These are phyloP conservation scores for Knoxia roxburghii DNA, from an alignment of 257 asterid genomes.

Conservation along the genomic window DNA sequence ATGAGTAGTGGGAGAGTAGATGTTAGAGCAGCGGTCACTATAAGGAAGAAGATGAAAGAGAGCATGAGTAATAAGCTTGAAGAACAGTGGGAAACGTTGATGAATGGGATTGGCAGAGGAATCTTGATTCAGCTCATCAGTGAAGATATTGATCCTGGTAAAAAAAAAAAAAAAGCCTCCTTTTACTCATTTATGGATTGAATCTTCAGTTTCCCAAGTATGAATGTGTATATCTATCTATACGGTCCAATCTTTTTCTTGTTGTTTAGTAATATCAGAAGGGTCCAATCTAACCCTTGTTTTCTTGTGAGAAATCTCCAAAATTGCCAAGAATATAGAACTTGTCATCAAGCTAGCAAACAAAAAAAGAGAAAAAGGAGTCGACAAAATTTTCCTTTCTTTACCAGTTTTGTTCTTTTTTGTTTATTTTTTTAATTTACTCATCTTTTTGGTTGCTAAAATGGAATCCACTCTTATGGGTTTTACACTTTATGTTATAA, in stretches of 20 bases:
- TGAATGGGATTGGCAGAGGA: conserved; percentile 86
- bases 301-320: background rate
- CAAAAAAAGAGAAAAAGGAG: too few species aligned
- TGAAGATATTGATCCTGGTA: conserved; percentile 77
- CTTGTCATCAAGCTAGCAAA: background rate
- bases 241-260: background rate
- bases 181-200: background rate
- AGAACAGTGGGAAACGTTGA: conserved; percentile 64
- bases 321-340: background rate
- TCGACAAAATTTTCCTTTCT: background rate
- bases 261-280: background rate
- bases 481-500: background rate
- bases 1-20: conserved; percentile 29
- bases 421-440: too few species aligned
- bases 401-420: background rate
- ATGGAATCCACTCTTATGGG: background rate
- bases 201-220: background rate
- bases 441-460: background rate
- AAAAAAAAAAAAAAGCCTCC: background rate
- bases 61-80: conserved; percentile 60
- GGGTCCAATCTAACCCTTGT: background rate
- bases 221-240: background rate
- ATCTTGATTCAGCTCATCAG: conserved; percentile 73
- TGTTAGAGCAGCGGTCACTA: conserved; percentile 68
- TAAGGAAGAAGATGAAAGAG: conserved; percentile 84